Percentiles rank a stretch among this genome's conserved stretches.
phyloP scores from a whole-genome alignment of 1,139 yeast species.

The Suzukiozyma palmioleophila region DNA sequence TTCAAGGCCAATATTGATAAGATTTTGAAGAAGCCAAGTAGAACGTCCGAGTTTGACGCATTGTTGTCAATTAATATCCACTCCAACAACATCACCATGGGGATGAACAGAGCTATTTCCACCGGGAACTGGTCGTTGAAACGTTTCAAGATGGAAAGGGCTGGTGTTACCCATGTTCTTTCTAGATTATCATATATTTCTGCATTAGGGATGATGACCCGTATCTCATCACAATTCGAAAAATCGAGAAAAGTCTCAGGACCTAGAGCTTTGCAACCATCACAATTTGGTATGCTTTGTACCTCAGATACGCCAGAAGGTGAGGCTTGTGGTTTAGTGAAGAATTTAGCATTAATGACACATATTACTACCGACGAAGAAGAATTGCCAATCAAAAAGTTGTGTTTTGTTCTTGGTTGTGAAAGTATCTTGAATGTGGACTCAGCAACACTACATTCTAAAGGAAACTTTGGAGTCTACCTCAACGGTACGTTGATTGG shows the following conservation, averaged over 20 bases:
- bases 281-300: constrained; percentile 98
- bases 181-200: constrained; percentile 88
- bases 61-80: constrained; percentile 83
- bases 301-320: constrained; percentile 99
- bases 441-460: constrained; percentile 74
- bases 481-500: constrained; percentile 94
- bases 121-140: constrained; percentile 99
- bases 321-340: constrained; percentile 98
- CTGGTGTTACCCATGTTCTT: constrained; percentile 97
- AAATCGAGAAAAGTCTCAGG: constrained; percentile 97
- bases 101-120: constrained; percentile 92
- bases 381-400: constrained; percentile 75
- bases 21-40: constrained; percentile 85
- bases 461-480: constrained; percentile 77
- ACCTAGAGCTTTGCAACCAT: constrained; percentile 98
- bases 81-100: constrained; percentile 88
- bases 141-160: constrained; percentile 99
- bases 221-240: constrained; percentile 97
- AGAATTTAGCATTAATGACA: constrained; percentile 95
- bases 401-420: constrained; percentile 83
- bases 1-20: constrained; percentile 94
- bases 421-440: constrained; percentile 81
- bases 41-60: constrained; percentile 95
- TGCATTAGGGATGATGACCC: constrained; percentile 99
- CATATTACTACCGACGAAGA: constrained; percentile 98